Evolutionary conservation across 495 filamentous ascomycete genomes (phyloP), one percentile per base, ranked within the genome.

Genomic region (Amniculicola lignicola): DNA sequence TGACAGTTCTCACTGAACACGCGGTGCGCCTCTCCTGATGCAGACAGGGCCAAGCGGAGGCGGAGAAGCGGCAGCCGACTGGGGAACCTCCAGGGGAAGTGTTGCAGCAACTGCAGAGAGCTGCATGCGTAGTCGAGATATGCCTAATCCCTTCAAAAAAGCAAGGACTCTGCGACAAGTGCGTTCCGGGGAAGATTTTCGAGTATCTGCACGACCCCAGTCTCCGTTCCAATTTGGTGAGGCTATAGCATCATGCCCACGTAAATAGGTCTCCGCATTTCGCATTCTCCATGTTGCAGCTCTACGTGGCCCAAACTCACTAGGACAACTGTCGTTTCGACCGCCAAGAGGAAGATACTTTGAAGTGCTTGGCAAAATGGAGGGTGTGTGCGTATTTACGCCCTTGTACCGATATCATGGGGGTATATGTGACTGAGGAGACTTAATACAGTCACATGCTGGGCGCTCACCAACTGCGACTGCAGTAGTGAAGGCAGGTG

Each of bases 121-220:
- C 48, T 45, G 47, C 57, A 60, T 60, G 57, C 57, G 54, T 39
- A 21, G 50, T 50, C 56, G 40, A 48, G 10, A 44, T 42, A 51
- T 45, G 55, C 31, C 47, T 28, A 45, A 12, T 14, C 41, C 40
- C 44, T 24, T 29, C 55, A 59, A 40, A 41, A 16, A 48, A 29
- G 41, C 52, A 53, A 38, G 31, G 47, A 16, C 29, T 29, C 39
- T 19, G 46, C 45, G 36, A 9, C 12, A 6, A 51, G 37, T 31
- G 47, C 46, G 51, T 51, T 51, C 54, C 54, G 54, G 54, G 54
- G 54, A 51, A 38, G 50, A 39, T 51, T 48, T 45, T 19, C 46
- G 46, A 23, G 10, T 25, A 14, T 43, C 48, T 40, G 48, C 41
- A 46, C 48, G 35, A 40, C 50, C 47, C 54, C 46, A 25, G 47